phyloP scores from a whole-genome alignment of 2,329 filamentous ascomycete genomes.

The Camillea tinctor region DNA sequence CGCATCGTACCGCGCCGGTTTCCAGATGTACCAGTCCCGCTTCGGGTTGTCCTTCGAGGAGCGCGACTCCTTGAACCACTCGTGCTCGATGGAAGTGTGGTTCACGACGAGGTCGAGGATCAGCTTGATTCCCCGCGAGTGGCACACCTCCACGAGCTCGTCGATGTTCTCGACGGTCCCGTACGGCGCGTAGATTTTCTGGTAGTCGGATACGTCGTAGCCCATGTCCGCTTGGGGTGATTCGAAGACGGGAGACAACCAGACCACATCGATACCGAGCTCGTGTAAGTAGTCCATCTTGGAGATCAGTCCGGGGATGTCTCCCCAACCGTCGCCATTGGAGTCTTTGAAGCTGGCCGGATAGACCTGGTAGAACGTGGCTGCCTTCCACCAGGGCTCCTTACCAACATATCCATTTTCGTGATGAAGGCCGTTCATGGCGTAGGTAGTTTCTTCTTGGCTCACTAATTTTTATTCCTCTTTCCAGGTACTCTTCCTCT shows the following conservation, averaged over 20 bases:
- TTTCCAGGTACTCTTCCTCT: no score
- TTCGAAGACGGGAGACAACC: slow-evolving; percentile 66
- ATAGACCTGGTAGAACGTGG: slow-evolving; percentile 59
- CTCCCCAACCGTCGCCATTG: slow-evolving; percentile 53
- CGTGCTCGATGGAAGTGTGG: slow-evolving; percentile 70
- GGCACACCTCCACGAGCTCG: slow-evolving; percentile 56
- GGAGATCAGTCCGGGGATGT: slow-evolving; percentile 61
- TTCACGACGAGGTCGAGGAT: slow-evolving; percentile 78
- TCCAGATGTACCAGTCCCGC: slow-evolving; percentile 67
- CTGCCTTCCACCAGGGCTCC: slow-evolving; percentile 54
- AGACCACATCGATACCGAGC: slow-evolving; percentile 63
- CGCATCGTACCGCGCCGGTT: slow-evolving; percentile 46
- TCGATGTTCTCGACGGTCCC: slow-evolving; percentile 67
- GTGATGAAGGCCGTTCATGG: slow-evolving; percentile 36
- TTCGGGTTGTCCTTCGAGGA: slow-evolving; percentile 61
- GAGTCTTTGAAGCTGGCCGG: slow-evolving; percentile 58
- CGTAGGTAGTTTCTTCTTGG: neutral
- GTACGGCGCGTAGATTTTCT: slow-evolving; percentile 63
- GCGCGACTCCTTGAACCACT: slow-evolving; percentile 68
- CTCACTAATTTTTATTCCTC: neutral
- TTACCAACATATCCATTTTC: slow-evolving; percentile 22
- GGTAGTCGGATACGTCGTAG: slow-evolving; percentile 69
- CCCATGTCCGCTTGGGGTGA: slow-evolving; percentile 68
- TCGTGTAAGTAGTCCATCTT: slow-evolving; percentile 61
- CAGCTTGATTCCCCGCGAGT: slow-evolving; percentile 64